phyloP scores from a whole-genome alignment of 768 basidiomycete species.

The Kwoniella dendrophila region DNA sequence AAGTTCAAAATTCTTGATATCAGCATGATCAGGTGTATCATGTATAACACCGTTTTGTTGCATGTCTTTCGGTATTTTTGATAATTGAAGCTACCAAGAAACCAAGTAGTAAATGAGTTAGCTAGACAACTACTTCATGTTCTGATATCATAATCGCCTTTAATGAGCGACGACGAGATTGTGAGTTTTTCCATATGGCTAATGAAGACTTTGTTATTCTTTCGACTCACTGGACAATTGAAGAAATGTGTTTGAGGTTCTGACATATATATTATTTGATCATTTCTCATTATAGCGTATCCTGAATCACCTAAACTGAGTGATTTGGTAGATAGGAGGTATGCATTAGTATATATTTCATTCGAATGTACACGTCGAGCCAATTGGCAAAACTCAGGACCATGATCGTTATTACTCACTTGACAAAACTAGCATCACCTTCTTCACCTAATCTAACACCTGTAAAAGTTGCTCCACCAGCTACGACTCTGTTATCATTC shows the following conservation, averaged over 20 bases:
- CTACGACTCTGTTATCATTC: conserved; percentile 44
- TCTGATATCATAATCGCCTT: too few species aligned
- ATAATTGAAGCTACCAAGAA: conserved; percentile 30
- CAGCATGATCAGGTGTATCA: conserved; percentile 46
- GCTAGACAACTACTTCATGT: too few species aligned
- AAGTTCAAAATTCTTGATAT: conserved; percentile 40
- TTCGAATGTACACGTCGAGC: neutral
- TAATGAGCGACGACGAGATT: too few species aligned
- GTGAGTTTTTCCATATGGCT: too few species aligned
- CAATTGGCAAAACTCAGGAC: neutral
- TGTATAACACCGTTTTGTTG: conserved; percentile 27
- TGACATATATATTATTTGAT: conserved; percentile 37
- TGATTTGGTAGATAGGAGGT: conserved; percentile 5
- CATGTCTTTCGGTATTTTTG: conserved; percentile 29
- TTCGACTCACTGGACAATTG: conserved; percentile 51
- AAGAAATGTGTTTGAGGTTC: conserved; percentile 53
- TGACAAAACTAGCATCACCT: conserved; percentile 57
- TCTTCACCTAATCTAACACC: conserved; percentile 35
- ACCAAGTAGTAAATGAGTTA: neutral
- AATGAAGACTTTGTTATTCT: neutral
- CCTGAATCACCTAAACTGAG: conserved; percentile 56
- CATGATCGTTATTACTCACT: conserved; percentile 39
- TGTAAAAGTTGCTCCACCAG: conserved; percentile 44
- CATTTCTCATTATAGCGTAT: conserved; percentile 48
- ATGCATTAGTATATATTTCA: neutral